These are phyloP conservation scores for Lodderomyces beijingensis DNA, from an alignment of 1,139 yeast species.

Conservation along the genomic window DNA sequence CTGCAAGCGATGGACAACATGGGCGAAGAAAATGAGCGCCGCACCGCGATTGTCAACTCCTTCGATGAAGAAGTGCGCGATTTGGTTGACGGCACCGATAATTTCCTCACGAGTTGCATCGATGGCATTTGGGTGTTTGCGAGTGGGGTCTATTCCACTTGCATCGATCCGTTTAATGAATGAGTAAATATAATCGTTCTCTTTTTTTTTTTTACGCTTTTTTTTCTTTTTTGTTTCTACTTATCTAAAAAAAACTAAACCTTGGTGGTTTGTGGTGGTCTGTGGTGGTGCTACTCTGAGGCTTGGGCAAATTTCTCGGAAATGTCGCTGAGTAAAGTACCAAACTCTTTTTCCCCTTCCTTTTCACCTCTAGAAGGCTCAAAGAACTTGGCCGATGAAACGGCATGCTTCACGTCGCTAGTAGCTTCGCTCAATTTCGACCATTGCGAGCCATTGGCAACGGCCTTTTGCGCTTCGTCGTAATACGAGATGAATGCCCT, in stretches of 20 bases:
- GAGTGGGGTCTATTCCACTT: slow-evolving; percentile 6
- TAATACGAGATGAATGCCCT: slow-evolving; percentile 84
- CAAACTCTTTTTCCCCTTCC: slow-evolving; percentile 72
- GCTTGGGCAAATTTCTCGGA: slow-evolving; percentile 94
- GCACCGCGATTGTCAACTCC: slow-evolving; percentile 17
- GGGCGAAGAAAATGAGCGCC: slow-evolving; percentile 9
- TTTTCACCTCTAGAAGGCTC: slow-evolving; percentile 91
- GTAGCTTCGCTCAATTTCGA: slow-evolving; percentile 85
- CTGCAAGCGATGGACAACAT: slow-evolving; percentile 4
- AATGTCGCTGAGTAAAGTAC: slow-evolving; percentile 66
- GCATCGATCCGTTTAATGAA: slow-evolving; percentile 3
- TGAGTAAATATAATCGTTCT: slow-evolving; percentile 2
- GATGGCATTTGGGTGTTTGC: slow-evolving; percentile 10
- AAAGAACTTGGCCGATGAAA: slow-evolving; percentile 90
- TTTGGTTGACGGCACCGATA: slow-evolving; percentile 14
- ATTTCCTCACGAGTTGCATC: slow-evolving; percentile 13
- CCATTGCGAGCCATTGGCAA: slow-evolving; percentile 94
- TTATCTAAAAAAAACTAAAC: too few relatives aligned
- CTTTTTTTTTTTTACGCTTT: slow-evolving; percentile 1
- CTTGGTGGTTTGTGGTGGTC: not conserved
- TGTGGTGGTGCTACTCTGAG: slow-evolving; percentile 52
- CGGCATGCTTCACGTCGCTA: slow-evolving; percentile 85
- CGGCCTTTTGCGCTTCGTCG: slow-evolving; percentile 97
- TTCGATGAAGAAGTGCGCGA: slow-evolving; percentile 15
- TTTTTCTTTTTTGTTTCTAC: not conserved